Base-by-base conservation (phyloP, 768 basidiomycete genomes). In the Leccinum subgranulosum region DNA sequence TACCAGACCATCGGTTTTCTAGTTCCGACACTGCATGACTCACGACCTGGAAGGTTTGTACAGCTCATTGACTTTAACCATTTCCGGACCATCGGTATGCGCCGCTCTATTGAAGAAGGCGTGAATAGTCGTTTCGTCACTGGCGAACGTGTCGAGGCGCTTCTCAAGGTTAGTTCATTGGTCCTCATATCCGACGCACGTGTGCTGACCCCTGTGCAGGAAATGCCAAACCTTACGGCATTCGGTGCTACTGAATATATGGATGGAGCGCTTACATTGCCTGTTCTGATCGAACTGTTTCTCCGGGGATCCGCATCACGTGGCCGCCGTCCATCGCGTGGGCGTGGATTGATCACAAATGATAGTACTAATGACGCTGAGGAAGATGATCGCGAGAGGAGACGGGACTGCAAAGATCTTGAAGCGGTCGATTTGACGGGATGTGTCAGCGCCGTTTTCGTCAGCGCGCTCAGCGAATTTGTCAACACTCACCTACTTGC, bases 171-270 rank as follows among this genome's bases (percentile, higher is more conserved):
- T 59, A 25, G 80, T 67, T 47, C 54, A 25, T 49, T 61, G 31
- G 17, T 31, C 14, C 54, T 60, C 43, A 31, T 0, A 31, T 43
- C 61, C 48, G 51, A 28, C 49, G 36, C 49, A 52, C 34, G 45
- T 48, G 48, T 51, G 48, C 36, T 46, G 21, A 41, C 41, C 39
- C 49, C 63, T 60, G 23, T 67, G 25, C 67, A 95, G 92, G 93
- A 96, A 81, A 85, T 88, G 75, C 92, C 93, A 0, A 94, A 94
- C 62, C 76, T 98, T 11, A 79, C 79, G 17, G 81, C 86, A 9
- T 93, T 99, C 61, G 95, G 95, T n/a, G 94, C 93, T 6, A 98
- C 96, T 2, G 96, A 99, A 71, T 99, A 98, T 70, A 98, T 99
- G 92, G 96, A 99, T 63, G 88, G 91, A 4, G 88, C 96, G 1